Evolutionary conservation across 1,284 basidiomycete species (phyloP).

Genomic region (Wallemia hederae): DNA sequence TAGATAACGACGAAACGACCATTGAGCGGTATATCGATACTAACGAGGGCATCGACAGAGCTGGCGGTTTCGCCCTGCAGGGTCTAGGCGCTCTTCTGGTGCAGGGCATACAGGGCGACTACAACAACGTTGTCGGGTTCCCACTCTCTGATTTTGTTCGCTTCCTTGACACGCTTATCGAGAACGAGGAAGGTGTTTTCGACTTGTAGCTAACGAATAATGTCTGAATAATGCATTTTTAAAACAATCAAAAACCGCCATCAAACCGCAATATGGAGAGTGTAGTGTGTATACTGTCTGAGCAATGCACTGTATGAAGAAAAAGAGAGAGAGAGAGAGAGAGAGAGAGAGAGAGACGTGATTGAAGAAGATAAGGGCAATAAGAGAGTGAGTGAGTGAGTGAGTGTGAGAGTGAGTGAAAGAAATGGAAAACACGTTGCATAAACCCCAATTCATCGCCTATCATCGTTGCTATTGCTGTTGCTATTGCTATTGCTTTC

Average conservation of each 20-base stretch:
- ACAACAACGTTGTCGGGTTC: slow-evolving; percentile 74
- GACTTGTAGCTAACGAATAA: slow-evolving; percentile 4
- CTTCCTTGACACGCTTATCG: slow-evolving; percentile 30
- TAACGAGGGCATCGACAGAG: slow-evolving; percentile 65
- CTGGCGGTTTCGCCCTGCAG: slow-evolving; percentile 88
- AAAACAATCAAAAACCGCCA: neutral
- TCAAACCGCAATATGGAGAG: too few relatives aligned
- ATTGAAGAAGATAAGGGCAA: too few relatives aligned
- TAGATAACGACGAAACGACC: slow-evolving; percentile 32
- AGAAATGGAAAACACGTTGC: too few relatives aligned
- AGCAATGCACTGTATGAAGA: too few relatives aligned
- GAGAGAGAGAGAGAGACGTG: too few relatives aligned
- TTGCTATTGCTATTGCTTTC: neutral
- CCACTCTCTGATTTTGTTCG: slow-evolving; percentile 48
- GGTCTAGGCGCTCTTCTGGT: slow-evolving; percentile 53
- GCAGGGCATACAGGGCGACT: slow-evolving; percentile 65
- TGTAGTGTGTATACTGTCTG: too few relatives aligned
- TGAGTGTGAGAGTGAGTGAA: too few relatives aligned
- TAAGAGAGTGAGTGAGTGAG: too few relatives aligned
- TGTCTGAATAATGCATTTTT: neutral
- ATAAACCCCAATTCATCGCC: too few relatives aligned
- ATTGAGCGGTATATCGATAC: slow-evolving; percentile 62
- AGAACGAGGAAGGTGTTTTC: slow-evolving; percentile 43
- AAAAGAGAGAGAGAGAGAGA: too few relatives aligned
- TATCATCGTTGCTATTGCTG: neutral